Evolutionary conservation across 352 stramenopile genomes (phyloP).

Genomic region (Phytopythium mirpurense): DNA sequence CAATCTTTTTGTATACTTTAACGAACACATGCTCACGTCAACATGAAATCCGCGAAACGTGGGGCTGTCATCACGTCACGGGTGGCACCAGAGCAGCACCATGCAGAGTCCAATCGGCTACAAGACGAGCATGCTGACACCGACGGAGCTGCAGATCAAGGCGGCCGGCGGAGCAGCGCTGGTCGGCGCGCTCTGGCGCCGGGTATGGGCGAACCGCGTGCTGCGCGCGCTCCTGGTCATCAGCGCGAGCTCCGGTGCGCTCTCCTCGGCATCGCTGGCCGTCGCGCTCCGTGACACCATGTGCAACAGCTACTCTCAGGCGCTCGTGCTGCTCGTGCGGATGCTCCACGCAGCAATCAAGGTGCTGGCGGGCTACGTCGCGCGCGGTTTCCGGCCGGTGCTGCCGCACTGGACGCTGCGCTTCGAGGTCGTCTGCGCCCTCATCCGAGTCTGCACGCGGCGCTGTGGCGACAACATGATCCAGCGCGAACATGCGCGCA

Average conservation of each 20-base stretch:
- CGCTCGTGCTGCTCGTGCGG: slow-evolving; percentile 9
- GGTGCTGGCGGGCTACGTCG: slow-evolving; percentile 13
- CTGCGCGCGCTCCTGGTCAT: neutral
- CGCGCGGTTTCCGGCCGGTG: slow-evolving; percentile 14
- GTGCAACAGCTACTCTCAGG: slow-evolving; percentile 6
- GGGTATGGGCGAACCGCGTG: neutral
- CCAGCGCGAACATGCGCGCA: slow-evolving; percentile 11
- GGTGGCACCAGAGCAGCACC: too few species aligned
- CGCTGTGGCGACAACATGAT: slow-evolving; percentile 16
- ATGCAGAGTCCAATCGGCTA: neutral
- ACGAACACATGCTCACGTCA: neutral
- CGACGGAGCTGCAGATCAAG: neutral
- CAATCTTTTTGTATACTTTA: neutral
- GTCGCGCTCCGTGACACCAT: slow-evolving; percentile 12
- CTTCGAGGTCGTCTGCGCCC: slow-evolving; percentile 24
- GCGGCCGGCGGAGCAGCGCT: neutral
- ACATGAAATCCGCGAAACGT: neutral
- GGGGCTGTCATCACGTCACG: too few species aligned
- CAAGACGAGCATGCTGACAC: neutral
- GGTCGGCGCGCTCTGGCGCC: neutral
- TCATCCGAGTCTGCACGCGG: slow-evolving; percentile 13
- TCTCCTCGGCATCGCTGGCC: slow-evolving; percentile 1
- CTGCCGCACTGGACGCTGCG: slow-evolving; percentile 31
- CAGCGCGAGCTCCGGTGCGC: slow-evolving; percentile 1
- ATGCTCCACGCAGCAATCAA: neutral